Evolutionary conservation across 768 basidiomycete genomes (phyloP).

Genomic region (Clitopilus passeckerianus): DNA sequence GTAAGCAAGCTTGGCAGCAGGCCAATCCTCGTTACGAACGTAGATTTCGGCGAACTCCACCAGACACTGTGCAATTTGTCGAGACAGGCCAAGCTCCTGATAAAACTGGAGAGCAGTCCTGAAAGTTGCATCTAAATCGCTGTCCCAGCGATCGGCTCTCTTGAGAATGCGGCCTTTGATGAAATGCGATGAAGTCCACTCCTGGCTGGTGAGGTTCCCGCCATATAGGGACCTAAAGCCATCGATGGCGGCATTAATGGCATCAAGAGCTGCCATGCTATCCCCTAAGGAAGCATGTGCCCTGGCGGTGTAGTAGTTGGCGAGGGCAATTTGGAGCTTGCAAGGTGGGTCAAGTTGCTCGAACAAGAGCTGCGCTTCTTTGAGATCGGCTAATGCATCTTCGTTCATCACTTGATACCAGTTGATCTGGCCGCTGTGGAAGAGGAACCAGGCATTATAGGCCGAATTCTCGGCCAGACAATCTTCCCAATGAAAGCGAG

Average conservation of each 20-base stretch:
- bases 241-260: background rate
- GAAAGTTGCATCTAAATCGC: background rate
- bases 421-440: background rate
- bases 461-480: background rate
- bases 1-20: background rate
- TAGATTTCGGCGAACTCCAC: background rate
- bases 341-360: background rate
- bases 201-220: background rate
- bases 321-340: background rate
- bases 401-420: background rate
- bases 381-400: background rate
- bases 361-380: background rate
- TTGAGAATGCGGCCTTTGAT: background rate
- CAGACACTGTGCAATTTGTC: background rate
- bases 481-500: background rate
- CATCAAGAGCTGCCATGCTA: background rate
- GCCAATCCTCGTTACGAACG: background rate
- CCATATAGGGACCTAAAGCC: background rate
- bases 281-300: background rate
- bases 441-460: background rate
- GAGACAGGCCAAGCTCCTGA: background rate
- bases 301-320: background rate
- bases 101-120: background rate
- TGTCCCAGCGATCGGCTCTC: background rate
- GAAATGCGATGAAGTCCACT: background rate